Evolutionary conservation across 2,329 filamentous ascomycete genomes (phyloP).

Genomic region (Saccharata proteae): DNA sequence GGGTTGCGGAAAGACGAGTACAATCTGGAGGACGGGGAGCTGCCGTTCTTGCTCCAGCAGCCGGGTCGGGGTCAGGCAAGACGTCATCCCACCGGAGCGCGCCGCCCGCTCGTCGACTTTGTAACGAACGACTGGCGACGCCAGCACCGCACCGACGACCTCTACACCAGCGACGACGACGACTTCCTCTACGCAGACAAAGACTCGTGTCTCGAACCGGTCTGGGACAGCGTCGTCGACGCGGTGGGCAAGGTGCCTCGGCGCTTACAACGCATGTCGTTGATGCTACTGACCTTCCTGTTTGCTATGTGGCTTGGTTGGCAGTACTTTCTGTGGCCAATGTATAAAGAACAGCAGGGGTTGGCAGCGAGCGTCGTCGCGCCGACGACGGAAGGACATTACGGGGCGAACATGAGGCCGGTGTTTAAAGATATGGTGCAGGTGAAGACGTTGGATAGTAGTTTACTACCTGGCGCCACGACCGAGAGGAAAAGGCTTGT

Average conservation of each 20-base stretch:
- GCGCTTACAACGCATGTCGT: slow-evolving; percentile 23
- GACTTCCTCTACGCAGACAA: slow-evolving; percentile 24
- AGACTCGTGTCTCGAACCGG: slow-evolving; percentile 20
- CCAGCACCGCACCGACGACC: slow-evolving; percentile 9
- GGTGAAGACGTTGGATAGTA: slow-evolving; percentile 36
- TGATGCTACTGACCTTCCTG: slow-evolving; percentile 19
- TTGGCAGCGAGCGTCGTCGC: slow-evolving; percentile 23
- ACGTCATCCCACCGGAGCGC: slow-evolving; percentile 1
- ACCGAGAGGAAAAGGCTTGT: slow-evolving; percentile 49
- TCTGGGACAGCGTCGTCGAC: slow-evolving; percentile 18
- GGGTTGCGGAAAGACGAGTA: neutral
- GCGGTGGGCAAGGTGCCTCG: slow-evolving; percentile 19
- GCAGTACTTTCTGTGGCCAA: slow-evolving; percentile 25
- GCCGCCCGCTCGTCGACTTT: slow-evolving; percentile 12
- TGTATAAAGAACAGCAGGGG: slow-evolving; percentile 20
- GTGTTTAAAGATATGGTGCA: slow-evolving; percentile 38
- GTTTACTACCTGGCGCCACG: slow-evolving; percentile 30
- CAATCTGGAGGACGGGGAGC: neutral
- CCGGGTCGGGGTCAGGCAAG: slow-evolving; percentile 2
- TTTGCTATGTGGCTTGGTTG: slow-evolving; percentile 23
- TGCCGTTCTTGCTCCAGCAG: neutral
- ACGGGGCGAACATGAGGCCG: slow-evolving; percentile 36
- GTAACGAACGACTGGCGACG: slow-evolving; percentile 15
- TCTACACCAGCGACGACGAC: slow-evolving; percentile 28
- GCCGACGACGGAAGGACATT: slow-evolving; percentile 17